Evolutionary conservation across 179 eudicot species (phyloP).

Genomic region (Silene coronaria): DNA sequence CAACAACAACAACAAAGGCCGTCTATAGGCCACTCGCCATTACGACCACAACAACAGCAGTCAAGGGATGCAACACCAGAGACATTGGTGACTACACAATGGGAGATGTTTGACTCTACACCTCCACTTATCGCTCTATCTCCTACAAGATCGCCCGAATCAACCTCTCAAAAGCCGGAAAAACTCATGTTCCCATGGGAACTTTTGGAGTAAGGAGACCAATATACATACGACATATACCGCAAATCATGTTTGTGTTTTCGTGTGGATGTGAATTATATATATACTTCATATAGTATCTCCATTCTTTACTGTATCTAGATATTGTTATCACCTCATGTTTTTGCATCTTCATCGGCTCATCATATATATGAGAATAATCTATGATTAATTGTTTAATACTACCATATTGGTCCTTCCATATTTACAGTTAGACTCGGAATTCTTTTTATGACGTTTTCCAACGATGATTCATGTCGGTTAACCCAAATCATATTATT

Average conservation of each 20-base stretch:
- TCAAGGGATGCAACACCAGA: slow-evolving; percentile 34
- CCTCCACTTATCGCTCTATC: slow-evolving; percentile 34
- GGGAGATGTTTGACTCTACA: slow-evolving; percentile 67
- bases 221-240: slow-evolving; percentile 15
- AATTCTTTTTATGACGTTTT: background rate
- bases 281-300: slow-evolving; percentile 25
- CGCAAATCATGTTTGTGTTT: slow-evolving; percentile 3
- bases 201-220: slow-evolving; percentile 40
- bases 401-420: slow-evolving; percentile 23
- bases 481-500: no score
- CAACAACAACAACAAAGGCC: slow-evolving; percentile 34
- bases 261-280: slow-evolving; percentile 39
- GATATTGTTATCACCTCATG: slow-evolving; percentile 33
- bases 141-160: slow-evolving; percentile 26
- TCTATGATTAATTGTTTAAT: slow-evolving; percentile 24
- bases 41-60: slow-evolving; percentile 27
- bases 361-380: slow-evolving; percentile 26
- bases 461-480: background rate
- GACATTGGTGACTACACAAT: slow-evolving; percentile 69
- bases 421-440: background rate
- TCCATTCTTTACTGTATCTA: slow-evolving; percentile 68
- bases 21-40: slow-evolving; percentile 38
- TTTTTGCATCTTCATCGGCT: slow-evolving; percentile 7
- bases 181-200: slow-evolving; percentile 61
- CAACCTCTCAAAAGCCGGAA: slow-evolving; percentile 20